phyloP scores from a whole-genome alignment of 768 basidiomycete genomes.

The Suillus placidus region DNA sequence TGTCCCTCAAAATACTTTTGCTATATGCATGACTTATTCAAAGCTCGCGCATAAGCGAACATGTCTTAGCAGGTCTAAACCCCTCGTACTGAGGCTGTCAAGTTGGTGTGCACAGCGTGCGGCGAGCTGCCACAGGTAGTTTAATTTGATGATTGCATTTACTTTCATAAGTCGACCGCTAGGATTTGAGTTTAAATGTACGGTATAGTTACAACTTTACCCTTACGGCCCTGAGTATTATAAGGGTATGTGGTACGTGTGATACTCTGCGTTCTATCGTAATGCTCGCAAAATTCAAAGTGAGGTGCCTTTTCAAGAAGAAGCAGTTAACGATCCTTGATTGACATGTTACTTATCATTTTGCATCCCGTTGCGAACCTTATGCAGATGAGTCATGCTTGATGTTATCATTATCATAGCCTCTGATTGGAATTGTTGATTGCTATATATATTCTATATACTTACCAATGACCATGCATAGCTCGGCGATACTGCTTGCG shows the following conservation, averaged over 20 bases:
- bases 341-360: not conserved
- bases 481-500: not conserved
- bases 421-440: not conserved
- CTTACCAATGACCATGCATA: no score
- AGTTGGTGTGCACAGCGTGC: not conserved
- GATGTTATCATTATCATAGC: not conserved
- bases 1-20: not conserved
- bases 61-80: not conserved
- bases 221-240: not conserved
- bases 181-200: not conserved
- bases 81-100: not conserved
- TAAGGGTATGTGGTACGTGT: not conserved
- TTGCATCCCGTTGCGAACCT: not conserved
- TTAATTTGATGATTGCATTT: not conserved
- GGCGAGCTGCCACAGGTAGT: not conserved
- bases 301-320: not conserved
- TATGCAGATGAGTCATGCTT: not conserved
- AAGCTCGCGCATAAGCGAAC: not conserved
- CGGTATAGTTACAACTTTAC: not conserved
- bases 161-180: not conserved
- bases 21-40: not conserved
- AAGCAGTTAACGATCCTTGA: not conserved
- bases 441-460: not conserved
- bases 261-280: not conserved
- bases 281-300: not conserved